phyloP scores from a whole-genome alignment of 225 moss, liverwort and hornwort genomes.

The Straminergon stramineum region DNA sequence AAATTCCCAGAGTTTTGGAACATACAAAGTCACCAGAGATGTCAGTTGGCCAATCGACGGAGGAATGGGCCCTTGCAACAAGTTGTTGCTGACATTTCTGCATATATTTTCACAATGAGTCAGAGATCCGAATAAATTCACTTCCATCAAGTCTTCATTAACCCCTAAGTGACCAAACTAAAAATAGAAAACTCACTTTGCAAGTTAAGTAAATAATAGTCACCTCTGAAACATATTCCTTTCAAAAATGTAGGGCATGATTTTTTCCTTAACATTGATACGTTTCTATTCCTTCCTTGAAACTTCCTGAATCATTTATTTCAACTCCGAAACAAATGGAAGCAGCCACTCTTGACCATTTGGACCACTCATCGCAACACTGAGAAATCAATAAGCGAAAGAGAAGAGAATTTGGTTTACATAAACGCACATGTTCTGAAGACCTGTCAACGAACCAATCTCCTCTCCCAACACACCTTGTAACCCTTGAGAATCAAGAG shows the following conservation, averaged over 20 bases:
- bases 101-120: background rate
- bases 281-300: background rate
- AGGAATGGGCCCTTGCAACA: slow-evolving; percentile 60
- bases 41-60: slow-evolving; percentile 31
- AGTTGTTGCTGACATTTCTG: slow-evolving; percentile 77
- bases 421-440: slow-evolving; percentile 50
- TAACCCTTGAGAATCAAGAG: slow-evolving; percentile 55
- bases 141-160: background rate
- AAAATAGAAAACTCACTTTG: background rate
- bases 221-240: background rate
- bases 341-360: background rate
- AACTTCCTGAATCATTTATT: background rate
- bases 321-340: background rate
- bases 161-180: background rate
- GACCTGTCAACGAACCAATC: slow-evolving; percentile 38
- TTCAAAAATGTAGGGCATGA: background rate
- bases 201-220: background rate
- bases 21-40: slow-evolving; percentile 55
- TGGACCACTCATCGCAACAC: background rate
- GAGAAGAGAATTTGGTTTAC: background rate
- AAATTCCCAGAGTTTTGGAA: background rate
- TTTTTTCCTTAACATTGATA: background rate
- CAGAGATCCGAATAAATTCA: background rate
- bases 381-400: background rate
- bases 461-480: slow-evolving; percentile 48